These are phyloP conservation scores for Acacia crassicarpa DNA, from an alignment of 306 rosid genomes.

Conservation along the genomic window DNA sequence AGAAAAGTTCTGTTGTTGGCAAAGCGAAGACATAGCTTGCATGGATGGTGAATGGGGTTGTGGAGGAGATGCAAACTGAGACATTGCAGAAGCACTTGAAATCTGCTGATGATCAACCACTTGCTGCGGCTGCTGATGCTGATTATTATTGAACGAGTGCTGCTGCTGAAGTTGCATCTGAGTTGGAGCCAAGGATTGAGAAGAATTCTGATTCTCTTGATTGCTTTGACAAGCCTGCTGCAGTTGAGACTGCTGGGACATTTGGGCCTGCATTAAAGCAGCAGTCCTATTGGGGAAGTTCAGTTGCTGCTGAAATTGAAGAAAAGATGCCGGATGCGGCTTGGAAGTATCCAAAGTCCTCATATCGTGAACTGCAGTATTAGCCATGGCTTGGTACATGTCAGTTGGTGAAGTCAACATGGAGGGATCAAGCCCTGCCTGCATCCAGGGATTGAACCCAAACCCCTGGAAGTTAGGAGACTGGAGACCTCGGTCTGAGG, in stretches of 20 bases:
- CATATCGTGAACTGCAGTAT: constrained; percentile 90
- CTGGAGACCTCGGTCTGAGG: constrained; percentile 68
- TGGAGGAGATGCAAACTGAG: constrained; percentile 67
- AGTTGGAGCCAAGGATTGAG: constrained; percentile 37
- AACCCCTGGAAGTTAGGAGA: constrained; percentile 78
- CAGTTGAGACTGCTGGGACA: constrained; percentile 73
- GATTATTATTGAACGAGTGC: constrained; percentile 45
- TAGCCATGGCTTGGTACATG: constrained; percentile 88
- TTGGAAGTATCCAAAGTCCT: constrained; percentile 76
- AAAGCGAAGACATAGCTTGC: constrained; percentile 64
- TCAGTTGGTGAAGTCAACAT: constrained; percentile 76
- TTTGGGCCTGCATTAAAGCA: constrained; percentile 70
- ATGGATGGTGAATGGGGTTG: constrained; percentile 69
- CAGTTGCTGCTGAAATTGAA: constrained; percentile 81
- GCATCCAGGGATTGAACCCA: constrained; percentile 91
- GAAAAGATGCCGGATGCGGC: constrained; percentile 57
- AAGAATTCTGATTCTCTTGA: constrained; percentile 58
- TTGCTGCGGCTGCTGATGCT: constrained; percentile 40
- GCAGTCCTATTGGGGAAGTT: constrained; percentile 65
- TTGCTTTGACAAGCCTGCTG: constrained; percentile 69
- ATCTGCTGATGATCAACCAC: constrained; percentile 55
- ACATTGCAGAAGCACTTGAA: constrained; percentile 63
- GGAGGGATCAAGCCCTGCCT: constrained; percentile 77
- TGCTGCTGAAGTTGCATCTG: constrained; percentile 68
- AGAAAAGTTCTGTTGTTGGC: constrained; percentile 75